These are phyloP conservation scores for Myxozyma monticola DNA, from an alignment of 805 yeast species.

Conservation along the genomic window DNA sequence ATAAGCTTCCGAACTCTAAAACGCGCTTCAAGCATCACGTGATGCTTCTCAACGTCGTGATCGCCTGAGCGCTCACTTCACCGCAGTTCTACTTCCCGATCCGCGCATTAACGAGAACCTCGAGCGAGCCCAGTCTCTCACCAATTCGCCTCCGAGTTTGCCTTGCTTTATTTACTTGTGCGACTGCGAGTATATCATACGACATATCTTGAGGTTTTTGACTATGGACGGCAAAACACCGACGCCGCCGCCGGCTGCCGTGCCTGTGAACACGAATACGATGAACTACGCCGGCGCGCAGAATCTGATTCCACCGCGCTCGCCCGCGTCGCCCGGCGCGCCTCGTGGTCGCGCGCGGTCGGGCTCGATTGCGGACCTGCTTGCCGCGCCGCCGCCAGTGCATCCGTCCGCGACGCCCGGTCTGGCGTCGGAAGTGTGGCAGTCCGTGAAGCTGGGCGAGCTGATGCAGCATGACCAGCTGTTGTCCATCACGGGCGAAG, in stretches of 20 bases:
- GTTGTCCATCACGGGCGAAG: constrained; percentile 61
- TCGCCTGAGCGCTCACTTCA: too few relatives aligned
- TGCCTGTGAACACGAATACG: neutral
- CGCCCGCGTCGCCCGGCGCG: constrained; percentile 12
- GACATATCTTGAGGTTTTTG: too few relatives aligned
- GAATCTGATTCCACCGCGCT: constrained; percentile 9
- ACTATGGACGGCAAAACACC: too few relatives aligned
- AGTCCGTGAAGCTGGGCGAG: constrained; percentile 66
- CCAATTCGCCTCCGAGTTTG: too few relatives aligned
- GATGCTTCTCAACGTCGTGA: too few relatives aligned
- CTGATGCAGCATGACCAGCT: constrained; percentile 78
- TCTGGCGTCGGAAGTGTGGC: constrained; percentile 57
- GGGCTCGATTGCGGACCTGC: constrained; percentile 37
- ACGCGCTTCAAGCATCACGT: too few relatives aligned
- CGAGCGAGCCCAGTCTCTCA: too few relatives aligned
- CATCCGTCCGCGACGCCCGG: constrained; percentile 9
- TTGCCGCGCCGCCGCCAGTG: constrained; percentile 39
- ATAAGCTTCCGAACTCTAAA: too few relatives aligned
- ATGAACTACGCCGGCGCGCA: neutral
- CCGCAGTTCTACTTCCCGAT: too few relatives aligned
- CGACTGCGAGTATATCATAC: too few relatives aligned
- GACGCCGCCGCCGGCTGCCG: neutral
- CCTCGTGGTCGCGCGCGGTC: constrained; percentile 26
- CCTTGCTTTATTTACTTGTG: too few relatives aligned
- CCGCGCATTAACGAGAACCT: too few relatives aligned